Evolutionary conservation across 768 basidiomycete genomes (phyloP).

Genomic region (Phanerochaete carnosa): DNA sequence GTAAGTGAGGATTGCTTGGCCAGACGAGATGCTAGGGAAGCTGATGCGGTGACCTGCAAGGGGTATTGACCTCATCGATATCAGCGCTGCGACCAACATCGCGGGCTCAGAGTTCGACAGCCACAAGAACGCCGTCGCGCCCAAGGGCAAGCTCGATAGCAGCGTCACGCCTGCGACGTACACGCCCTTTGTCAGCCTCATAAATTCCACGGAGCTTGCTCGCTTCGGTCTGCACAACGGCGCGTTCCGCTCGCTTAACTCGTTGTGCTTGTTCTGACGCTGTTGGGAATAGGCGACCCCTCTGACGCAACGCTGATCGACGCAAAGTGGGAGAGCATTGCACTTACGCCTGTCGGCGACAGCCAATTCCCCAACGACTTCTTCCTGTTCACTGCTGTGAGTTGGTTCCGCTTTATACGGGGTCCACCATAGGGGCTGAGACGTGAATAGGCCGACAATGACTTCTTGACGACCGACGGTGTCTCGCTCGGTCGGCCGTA

Average conservation of each 20-base stretch:
- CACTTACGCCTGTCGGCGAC: slow-evolving; percentile 53
- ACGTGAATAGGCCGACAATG: slow-evolving; percentile 50
- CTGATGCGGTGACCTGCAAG: slow-evolving; percentile 27
- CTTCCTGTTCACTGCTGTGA: slow-evolving; percentile 61
- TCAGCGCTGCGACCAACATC: slow-evolving; percentile 58
- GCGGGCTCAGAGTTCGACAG: slow-evolving; percentile 52
- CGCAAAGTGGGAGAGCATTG: slow-evolving; percentile 67
- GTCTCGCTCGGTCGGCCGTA: slow-evolving; percentile 47
- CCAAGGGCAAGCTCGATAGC: slow-evolving; percentile 42
- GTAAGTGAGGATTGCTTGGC: slow-evolving; percentile 26
- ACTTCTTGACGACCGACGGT: slow-evolving; percentile 56
- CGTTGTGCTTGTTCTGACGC: background rate
- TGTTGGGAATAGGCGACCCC: slow-evolving; percentile 38
- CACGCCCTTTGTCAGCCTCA: slow-evolving; percentile 51
- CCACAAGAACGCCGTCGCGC: slow-evolving; percentile 48
- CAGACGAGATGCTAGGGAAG: background rate
- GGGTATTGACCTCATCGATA: slow-evolving; percentile 57
- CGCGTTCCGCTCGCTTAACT: slow-evolving; percentile 17
- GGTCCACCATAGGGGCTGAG: background rate
- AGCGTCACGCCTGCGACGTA: slow-evolving; percentile 52
- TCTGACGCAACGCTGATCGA: slow-evolving; percentile 52
- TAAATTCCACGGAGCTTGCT: slow-evolving; percentile 50
- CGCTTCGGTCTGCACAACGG: slow-evolving; percentile 66
- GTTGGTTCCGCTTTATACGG: slow-evolving; percentile 20
- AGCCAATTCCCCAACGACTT: slow-evolving; percentile 55